phyloP scores from a whole-genome alignment of 257 asterid species.

The Nicotiana obtusifolia region DNA sequence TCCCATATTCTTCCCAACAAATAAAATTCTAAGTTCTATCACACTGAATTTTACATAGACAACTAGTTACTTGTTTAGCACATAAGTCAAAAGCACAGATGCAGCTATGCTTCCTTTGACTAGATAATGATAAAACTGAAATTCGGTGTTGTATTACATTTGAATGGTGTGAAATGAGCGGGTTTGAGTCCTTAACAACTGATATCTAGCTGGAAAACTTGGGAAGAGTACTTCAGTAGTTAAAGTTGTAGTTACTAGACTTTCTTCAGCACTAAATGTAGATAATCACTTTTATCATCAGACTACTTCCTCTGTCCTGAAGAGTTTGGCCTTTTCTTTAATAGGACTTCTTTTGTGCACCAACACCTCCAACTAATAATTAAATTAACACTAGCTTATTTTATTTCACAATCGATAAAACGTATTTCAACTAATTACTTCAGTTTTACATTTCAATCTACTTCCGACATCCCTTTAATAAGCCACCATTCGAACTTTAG shows the following conservation, averaged over 20 bases:
- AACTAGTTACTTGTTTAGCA: background rate
- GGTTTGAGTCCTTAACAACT: background rate
- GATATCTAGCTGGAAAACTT: background rate
- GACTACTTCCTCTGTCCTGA: background rate
- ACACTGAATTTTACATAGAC: background rate
- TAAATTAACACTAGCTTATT: background rate
- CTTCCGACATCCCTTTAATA: background rate
- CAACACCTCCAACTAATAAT: background rate
- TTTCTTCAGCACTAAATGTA: background rate
- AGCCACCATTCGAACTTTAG: background rate
- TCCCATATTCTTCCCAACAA: background rate
- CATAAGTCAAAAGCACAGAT: background rate
- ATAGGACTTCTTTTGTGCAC: background rate
- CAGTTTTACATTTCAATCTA: background rate
- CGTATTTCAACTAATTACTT: background rate
- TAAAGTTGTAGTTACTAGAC: background rate
- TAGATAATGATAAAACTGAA: background rate
- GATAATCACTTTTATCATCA: background rate
- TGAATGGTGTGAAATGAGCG: background rate
- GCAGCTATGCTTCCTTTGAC: background rate
- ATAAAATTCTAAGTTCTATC: background rate
- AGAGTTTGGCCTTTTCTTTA: background rate
- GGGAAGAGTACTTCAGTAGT: background rate
- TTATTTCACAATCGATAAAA: background rate
- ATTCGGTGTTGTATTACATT: background rate